Evolutionary conservation across 805 yeast genomes (phyloP).

Genomic region (Komagataella populi): DNA sequence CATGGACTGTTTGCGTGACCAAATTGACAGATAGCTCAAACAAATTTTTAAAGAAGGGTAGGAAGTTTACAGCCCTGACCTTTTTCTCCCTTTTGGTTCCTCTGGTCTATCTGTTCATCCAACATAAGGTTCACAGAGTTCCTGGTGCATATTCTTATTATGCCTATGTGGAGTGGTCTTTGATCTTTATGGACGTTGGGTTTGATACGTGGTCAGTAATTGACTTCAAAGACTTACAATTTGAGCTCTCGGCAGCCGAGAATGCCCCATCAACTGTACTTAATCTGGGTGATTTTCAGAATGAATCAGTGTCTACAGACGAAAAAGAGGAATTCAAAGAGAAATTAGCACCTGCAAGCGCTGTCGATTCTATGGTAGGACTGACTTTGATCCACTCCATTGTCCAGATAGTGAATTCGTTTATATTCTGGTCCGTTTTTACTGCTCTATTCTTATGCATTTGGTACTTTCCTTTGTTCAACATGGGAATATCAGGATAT

Average conservation of each 20-base stretch:
- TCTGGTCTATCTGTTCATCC: slow-evolving; percentile 76
- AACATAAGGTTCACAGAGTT: slow-evolving; percentile 75
- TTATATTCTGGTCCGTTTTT: slow-evolving; percentile 72
- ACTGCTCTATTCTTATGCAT: slow-evolving; percentile 77
- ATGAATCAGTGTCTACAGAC: neutral
- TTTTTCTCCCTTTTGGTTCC: slow-evolving; percentile 75
- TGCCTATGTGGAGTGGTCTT: slow-evolving; percentile 90
- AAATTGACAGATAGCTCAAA: slow-evolving; percentile 23
- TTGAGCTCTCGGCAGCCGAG: slow-evolving; percentile 22
- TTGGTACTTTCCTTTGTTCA: slow-evolving; percentile 98
- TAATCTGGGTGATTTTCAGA: neutral
- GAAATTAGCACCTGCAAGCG: neutral
- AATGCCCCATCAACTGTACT: slow-evolving; percentile 7
- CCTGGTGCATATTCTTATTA: slow-evolving; percentile 95
- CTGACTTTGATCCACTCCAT: slow-evolving; percentile 22
- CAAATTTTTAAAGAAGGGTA: slow-evolving; percentile 34
- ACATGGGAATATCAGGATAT: slow-evolving; percentile 94
- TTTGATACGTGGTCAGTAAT: slow-evolving; percentile 70
- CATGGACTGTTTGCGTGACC: slow-evolving; percentile 70
- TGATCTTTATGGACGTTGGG: slow-evolving; percentile 69
- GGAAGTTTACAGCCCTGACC: slow-evolving; percentile 35
- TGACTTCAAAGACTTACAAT: slow-evolving; percentile 55
- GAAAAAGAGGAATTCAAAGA: neutral
- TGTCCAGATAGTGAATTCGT: slow-evolving; percentile 45
- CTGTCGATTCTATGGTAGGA: neutral